Evolutionary conservation across 495 filamentous ascomycete genomes (phyloP), one percentile per base, ranked within the genome.

Genomic region (Tuber borchii): DNA sequence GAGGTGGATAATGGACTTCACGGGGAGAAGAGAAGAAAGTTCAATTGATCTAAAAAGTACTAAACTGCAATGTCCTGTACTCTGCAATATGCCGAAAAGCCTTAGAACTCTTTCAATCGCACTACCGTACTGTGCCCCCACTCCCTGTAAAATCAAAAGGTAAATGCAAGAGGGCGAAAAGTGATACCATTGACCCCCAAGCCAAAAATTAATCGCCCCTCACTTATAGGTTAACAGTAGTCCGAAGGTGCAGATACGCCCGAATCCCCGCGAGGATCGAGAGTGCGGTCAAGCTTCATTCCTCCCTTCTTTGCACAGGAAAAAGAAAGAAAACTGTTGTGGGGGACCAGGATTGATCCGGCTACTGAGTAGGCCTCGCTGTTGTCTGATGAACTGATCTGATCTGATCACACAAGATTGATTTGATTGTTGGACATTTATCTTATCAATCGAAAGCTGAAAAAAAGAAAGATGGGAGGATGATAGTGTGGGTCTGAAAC

Each of bases 311-410:
- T 12, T 19, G 12, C 56, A 34, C 3, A 2, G 56, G 26, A n/a
- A 17, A 34, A 65, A 65, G 26, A n/a, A 31, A 65, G 26, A 17
- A 16, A 61, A 34, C 34, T 6, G 56, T 7, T 31, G 56, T 34
- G 56, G 31, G 56, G 56, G 14, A 34, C 56, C 56, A 65, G 56
- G 26, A 65, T 65, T n/a, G 14, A 65, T 34, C 56, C 51, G 12
- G n/a, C 56, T 26, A 65, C 56, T 6, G 56, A 65, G 56, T 34
- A 65, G 6, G 56, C 17, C 56, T 16, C 1, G 56, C 19, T 65
- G 42, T 75, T 73, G 73, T 77, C 79, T 79, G 79, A 83, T 70
- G 69, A 82, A 75, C 73, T 71, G 82, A 75, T 79, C 78, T 65
- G 70, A 80, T 73, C 74, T 65, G 80, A 75, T 79, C 78, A 75